These are phyloP conservation scores for Pseudisothecium myosuroides DNA, from an alignment of 225 moss, liverwort and hornwort species.

Conservation along the genomic window DNA sequence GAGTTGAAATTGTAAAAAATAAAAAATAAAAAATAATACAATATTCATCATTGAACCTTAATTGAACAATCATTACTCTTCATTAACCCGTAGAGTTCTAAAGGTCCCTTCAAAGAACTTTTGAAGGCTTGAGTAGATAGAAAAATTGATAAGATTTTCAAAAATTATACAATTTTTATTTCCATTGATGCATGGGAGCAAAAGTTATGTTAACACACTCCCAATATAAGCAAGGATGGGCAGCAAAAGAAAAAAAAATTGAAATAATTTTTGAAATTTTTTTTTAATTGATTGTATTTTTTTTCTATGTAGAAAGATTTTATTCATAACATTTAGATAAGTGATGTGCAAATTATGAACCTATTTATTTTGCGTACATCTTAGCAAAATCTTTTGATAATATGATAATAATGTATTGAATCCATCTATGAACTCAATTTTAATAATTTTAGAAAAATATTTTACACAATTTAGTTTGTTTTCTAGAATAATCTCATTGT, in stretches of 20 bases:
- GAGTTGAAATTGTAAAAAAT: not conserved
- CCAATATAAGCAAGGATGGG: not conserved
- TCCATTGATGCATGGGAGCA: not conserved
- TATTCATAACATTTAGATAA: not conserved
- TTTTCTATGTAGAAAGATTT: not conserved
- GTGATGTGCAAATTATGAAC: not conserved
- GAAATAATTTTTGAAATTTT: not conserved
- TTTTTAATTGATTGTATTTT: not conserved
- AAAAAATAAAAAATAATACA: not conserved
- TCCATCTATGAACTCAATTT: not conserved
- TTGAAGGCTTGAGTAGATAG: not conserved
- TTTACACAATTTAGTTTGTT: not conserved
- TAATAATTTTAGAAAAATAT: not conserved
- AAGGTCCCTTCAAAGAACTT: not conserved
- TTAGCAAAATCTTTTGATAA: not conserved
- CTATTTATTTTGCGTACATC: not conserved
- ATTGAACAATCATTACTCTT: not conserved
- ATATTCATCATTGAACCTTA: not conserved
- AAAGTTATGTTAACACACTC: not conserved
- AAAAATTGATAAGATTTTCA: accelerated
- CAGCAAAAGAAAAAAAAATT: not conserved
- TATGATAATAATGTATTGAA: not conserved
- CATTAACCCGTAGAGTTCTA: not conserved
- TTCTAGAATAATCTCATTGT: no score
- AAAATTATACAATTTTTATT: not conserved